These are phyloP conservation scores for Desmodesmus armatus DNA, from an alignment of 139 green algal genomes.

Conservation along the genomic window DNA sequence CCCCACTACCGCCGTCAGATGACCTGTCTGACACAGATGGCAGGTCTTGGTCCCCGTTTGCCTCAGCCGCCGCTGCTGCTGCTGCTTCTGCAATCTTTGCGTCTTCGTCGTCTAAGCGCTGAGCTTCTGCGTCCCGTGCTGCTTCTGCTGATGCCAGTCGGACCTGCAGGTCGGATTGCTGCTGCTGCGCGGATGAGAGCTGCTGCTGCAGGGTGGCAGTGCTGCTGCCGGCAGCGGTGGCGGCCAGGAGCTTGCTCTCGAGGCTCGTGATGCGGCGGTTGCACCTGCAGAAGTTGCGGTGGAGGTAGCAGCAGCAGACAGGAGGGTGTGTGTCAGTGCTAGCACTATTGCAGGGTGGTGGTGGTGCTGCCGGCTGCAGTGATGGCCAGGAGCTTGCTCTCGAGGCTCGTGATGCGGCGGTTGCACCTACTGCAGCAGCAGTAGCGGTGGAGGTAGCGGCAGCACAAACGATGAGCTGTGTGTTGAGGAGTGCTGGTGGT, in stretches of 20 bases:
- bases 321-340: too few species aligned
- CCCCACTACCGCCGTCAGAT: neutral
- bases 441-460: too few species aligned
- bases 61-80: neutral
- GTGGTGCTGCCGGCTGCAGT: neutral
- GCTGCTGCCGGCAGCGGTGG: neutral
- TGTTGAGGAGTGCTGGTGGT: neutral
- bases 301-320: too few species aligned
- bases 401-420: neutral
- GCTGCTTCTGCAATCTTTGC: neutral
- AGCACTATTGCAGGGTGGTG: neutral
- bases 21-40: neutral
- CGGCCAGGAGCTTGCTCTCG: neutral
- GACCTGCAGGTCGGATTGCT: neutral
- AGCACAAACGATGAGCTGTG: too few species aligned
- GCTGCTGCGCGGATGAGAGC: neutral
- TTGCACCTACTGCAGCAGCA: too few species aligned
- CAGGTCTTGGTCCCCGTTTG: neutral
- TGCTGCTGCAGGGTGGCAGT: neutral
- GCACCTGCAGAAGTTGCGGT: too few species aligned
- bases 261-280: neutral
- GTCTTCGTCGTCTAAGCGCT: conserved; percentile 33
- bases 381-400: neutral
- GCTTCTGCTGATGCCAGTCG: neutral
- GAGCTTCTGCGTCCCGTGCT: conserved; percentile 1